phyloP scores from a whole-genome alignment of 2,329 filamentous ascomycete genomes.

The Hirsutella rhossiliensis region DNA sequence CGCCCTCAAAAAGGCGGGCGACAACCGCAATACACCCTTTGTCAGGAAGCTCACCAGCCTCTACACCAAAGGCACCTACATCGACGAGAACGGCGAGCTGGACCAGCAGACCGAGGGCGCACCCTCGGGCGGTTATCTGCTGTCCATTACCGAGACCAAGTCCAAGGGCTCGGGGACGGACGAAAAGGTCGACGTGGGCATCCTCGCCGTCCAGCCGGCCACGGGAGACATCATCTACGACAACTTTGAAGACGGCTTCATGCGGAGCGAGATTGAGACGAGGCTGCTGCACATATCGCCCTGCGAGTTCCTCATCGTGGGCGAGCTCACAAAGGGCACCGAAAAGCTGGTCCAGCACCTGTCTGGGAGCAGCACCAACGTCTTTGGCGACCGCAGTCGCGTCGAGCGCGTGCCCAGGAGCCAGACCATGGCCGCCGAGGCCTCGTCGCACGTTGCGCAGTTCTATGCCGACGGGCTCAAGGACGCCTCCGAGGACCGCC shows the following conservation, averaged over 20 bases:
- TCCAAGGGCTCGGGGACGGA: conserved; percentile 70
- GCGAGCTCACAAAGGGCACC: conserved; percentile 77
- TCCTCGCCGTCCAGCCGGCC: conserved; percentile 87
- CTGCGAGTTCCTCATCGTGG: conserved; percentile 89
- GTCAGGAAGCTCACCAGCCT: conserved; percentile 87
- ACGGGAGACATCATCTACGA: conserved; percentile 96
- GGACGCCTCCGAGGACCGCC: conserved; percentile 39
- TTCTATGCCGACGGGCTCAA: conserved; percentile 88
- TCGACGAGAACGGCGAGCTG: conserved; percentile 81
- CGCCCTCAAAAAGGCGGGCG: conserved; percentile 85
- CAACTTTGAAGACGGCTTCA: conserved; percentile 92
- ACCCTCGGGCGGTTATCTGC: conserved; percentile 68
- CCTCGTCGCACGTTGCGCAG: conserved; percentile 77
- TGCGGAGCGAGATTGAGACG: conserved; percentile 93
- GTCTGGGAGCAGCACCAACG: conserved; percentile 78
- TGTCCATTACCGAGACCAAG: conserved; percentile 85
- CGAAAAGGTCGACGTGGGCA: conserved; percentile 83
- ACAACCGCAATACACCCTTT: conserved; percentile 89
- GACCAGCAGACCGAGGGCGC: conserved; percentile 36
- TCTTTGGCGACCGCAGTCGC: conserved; percentile 82
- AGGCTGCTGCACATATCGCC: conserved; percentile 90
- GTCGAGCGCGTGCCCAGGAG: conserved; percentile 67
- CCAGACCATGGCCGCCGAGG: conserved; percentile 73
- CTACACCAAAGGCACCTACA: conserved; percentile 96
- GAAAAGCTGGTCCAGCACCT: conserved; percentile 88